Base-by-base conservation (phyloP, 352 stramenopile genomes). In the Halophytophthora polymorphica region DNA sequence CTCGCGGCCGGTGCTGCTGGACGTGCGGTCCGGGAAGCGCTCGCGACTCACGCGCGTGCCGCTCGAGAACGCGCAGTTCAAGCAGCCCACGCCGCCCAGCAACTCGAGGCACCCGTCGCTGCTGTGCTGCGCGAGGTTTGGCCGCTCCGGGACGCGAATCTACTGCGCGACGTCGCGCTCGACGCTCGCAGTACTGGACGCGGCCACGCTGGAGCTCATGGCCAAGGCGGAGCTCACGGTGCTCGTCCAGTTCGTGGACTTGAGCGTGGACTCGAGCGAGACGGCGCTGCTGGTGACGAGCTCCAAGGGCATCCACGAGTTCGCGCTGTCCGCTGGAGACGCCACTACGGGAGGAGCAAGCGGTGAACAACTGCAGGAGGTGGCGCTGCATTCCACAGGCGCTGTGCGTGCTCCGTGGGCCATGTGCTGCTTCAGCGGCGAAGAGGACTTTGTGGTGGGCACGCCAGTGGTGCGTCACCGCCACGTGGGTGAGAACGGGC, bases 241-340 rank as follows among this genome's bases (percentile, higher is more conserved):
- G 21, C 45, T 86, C 8, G 62, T 92, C 42, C 79, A 88, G 52
- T 86, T 83, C 40, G 68, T 90, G 22, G 82, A 90, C 53, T 18
- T 93, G 12, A 67, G 64, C 15, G 62, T 90, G 6, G 83, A 83
- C 38, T 53, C 60, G 37, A 52, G 65, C 11, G 77, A 86, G 46
- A 82, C 63, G 0, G 72, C 66, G 6, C 37, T 93, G 39, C 38
- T 81, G 2, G 38, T 89, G 17, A 88, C 82, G 6, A 89, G 77
- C 17, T 81, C 76, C 8, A 93, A 93, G 52, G 82, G 82, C 3
- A 69, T 93, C 42, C 82, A 93, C 41, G 79, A 93, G 41, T 86
- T 79, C 34, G 48, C 58, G 1, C 37, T 71, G 53, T 14, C 10
- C 15, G 18, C 7, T 33, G 10, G 38, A 50, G 47, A 14, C 25